phyloP scores from a whole-genome alignment of 1,284 basidiomycete species.

The Sutorius eximius region DNA sequence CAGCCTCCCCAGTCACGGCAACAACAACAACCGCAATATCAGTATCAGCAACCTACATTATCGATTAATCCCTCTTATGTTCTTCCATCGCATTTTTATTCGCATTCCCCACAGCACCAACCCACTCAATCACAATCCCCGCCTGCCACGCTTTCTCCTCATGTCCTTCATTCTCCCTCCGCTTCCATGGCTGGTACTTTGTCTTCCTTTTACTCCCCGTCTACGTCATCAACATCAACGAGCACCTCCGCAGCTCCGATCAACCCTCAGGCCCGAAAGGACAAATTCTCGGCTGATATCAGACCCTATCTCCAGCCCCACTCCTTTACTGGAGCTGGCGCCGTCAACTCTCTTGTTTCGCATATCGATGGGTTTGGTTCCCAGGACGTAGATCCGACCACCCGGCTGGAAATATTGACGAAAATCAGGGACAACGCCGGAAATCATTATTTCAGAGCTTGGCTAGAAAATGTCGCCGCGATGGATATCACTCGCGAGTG shows the following conservation, averaged over 20 bases:
- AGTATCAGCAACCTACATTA: constrained; percentile 41
- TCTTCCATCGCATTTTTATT: constrained; percentile 43
- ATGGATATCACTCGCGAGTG: constrained; percentile 77
- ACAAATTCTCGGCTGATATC: constrained; percentile 49
- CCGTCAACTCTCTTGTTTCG: constrained; percentile 56
- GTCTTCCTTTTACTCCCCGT: constrained; percentile 39
- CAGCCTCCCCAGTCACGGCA: constrained; percentile 38
- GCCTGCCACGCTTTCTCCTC: constrained; percentile 67
- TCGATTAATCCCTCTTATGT: constrained; percentile 41
- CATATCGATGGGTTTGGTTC: constrained; percentile 59
- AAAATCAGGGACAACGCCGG: constrained; percentile 79
- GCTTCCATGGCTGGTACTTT: constrained; percentile 38
- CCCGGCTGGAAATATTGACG: constrained; percentile 67
- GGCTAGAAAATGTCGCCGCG: constrained; percentile 69
- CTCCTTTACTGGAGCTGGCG: constrained; percentile 67
- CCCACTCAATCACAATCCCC: constrained; percentile 39
- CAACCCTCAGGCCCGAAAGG: constrained; percentile 44
- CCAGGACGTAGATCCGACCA: constrained; percentile 57
- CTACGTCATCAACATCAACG: constrained; percentile 29
- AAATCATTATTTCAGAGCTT: constrained; percentile 81
- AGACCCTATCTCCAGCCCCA: constrained; percentile 53
- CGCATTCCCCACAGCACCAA: constrained; percentile 32
- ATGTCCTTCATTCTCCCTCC: constrained; percentile 58
- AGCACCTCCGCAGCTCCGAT: constrained; percentile 25
- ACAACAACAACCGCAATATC: constrained; percentile 39